phyloP scores from a whole-genome alignment of 2,329 filamentous ascomycete genomes.

The Aspergillus uvarum region DNA sequence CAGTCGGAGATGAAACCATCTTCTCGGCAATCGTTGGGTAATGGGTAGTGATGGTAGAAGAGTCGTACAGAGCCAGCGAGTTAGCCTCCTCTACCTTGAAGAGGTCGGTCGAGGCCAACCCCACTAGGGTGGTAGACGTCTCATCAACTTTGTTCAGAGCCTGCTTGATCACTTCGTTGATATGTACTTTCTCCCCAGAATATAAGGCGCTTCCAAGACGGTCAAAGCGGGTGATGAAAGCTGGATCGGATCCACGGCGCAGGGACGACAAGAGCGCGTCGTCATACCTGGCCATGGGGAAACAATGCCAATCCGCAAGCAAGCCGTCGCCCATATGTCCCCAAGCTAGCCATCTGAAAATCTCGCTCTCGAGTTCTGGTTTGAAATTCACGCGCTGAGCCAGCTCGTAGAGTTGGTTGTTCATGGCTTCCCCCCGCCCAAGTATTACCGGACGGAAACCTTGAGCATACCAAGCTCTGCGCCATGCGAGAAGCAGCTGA shows the following conservation, averaged over 20 bases:
- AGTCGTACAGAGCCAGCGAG: conserved; percentile 76
- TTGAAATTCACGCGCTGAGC: conserved; percentile 62
- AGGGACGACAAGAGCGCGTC: conserved; percentile 71
- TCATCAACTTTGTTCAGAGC: conserved; percentile 59
- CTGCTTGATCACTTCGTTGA: conserved; percentile 63
- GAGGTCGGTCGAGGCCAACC: conserved; percentile 58
- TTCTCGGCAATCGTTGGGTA: conserved; percentile 68
- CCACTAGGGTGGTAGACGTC: conserved; percentile 61
- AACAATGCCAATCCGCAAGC: conserved; percentile 72
- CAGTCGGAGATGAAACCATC: conserved; percentile 56
- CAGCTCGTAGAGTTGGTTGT: conserved; percentile 74
- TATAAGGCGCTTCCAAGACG: conserved; percentile 70
- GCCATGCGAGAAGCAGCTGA: conserved; percentile 79
- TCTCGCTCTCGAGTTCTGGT: conserved; percentile 63
- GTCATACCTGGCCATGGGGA: conserved; percentile 78
- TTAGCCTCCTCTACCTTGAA: conserved; percentile 67
- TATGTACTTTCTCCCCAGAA: conserved; percentile 64
- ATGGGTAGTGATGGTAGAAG: conserved; percentile 59
- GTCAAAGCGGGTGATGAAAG: conserved; percentile 69
- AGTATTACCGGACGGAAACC: conserved; percentile 85
- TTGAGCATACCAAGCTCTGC: conserved; percentile 91
- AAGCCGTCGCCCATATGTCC: conserved; percentile 84
- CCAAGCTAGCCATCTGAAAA: conserved; percentile 90
- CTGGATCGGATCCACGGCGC: conserved; percentile 71
- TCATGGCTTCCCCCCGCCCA: conserved; percentile 74